These are phyloP conservation scores for Emiliania huxleyi DNA, from an alignment of 78 protist species.

Conservation along the genomic window DNA sequence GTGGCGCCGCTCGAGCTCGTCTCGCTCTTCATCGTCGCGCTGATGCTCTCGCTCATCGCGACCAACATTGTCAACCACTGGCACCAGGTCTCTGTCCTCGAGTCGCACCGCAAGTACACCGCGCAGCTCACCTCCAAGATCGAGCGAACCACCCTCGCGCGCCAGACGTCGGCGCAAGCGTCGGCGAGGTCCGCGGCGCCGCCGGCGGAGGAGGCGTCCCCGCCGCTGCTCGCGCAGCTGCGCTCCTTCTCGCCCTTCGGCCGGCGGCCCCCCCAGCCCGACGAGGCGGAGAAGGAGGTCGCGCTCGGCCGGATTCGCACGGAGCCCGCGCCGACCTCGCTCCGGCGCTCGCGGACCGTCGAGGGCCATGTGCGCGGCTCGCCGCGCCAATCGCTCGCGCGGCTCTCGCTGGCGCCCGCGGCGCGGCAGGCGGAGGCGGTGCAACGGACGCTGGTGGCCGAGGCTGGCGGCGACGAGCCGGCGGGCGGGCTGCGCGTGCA, in stretches of 20 bases:
- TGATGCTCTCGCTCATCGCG: not conserved
- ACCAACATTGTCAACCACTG: not conserved
- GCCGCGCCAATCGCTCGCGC: not conserved
- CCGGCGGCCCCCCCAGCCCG: too few species aligned
- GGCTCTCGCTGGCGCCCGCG: not conserved
- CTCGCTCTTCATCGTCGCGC: not conserved
- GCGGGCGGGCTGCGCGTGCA: not conserved
- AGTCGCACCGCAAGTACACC: not conserved
- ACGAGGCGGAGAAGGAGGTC: too few species aligned
- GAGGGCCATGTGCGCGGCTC: too few species aligned
- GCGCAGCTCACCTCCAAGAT: not conserved
- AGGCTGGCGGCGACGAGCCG: not conserved
- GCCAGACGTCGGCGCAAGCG: too few species aligned
- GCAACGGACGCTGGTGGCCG: not conserved
- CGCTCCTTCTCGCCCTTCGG: too few species aligned
- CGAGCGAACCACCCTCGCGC: too few species aligned
- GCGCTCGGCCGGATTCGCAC: too few species aligned
- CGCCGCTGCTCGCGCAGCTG: not conserved
- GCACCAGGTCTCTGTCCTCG: not conserved
- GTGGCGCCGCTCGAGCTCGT: not conserved
- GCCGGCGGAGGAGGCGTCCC: not conserved
- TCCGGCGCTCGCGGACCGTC: too few species aligned
- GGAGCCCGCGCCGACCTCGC: too few species aligned
- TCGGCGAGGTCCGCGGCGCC: too few species aligned
- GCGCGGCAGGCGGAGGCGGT: not conserved